These are phyloP conservation scores for Curvularia lunata DNA, from an alignment of 2,329 filamentous ascomycete species.

Conservation along the genomic window DNA sequence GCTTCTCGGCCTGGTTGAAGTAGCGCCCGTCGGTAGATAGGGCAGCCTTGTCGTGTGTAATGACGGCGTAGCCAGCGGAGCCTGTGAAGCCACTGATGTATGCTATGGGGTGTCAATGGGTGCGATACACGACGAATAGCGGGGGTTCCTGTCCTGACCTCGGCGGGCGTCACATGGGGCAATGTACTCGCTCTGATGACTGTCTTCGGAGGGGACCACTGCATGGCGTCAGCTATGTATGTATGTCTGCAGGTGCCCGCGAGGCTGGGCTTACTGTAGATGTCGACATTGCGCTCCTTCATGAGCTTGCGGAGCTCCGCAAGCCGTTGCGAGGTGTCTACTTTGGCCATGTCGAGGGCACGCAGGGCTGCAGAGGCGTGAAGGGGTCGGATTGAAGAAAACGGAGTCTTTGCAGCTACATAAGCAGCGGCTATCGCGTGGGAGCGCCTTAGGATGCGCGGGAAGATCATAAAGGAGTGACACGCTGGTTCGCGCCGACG, in stretches of 20 bases:
- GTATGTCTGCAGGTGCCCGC: not conserved
- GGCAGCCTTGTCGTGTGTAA: conserved; percentile 84
- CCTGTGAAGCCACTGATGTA: conserved; percentile 95
- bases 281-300: conserved; percentile 83
- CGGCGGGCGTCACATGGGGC: conserved; percentile 91
- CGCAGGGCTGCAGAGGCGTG: conserved; percentile 39
- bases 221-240: conserved; percentile 46
- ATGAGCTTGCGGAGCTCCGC: conserved; percentile 81
- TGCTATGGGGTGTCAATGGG: conserved; percentile 55
- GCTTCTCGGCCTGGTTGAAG: conserved; percentile 93
- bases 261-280: conserved; percentile 74
- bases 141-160: conserved; percentile 53
- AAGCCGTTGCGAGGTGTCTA: conserved; percentile 80
- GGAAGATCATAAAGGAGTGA: conserved; percentile 36
- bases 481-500: conserved; percentile 25
- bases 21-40: conserved; percentile 95
- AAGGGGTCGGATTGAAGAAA: conserved; percentile 32
- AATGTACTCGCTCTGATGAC: conserved; percentile 97
- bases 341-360: conserved; percentile 71
- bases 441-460: conserved; percentile 39
- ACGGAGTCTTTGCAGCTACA: conserved; percentile 31
- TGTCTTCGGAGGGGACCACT: conserved; percentile 98
- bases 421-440: conserved; percentile 35
- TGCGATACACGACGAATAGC: conserved; percentile 24
- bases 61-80: conserved; percentile 89